Base-by-base conservation (phyloP, 225 moss, liverwort and hornwort species). In the Climacium dendroides region DNA sequence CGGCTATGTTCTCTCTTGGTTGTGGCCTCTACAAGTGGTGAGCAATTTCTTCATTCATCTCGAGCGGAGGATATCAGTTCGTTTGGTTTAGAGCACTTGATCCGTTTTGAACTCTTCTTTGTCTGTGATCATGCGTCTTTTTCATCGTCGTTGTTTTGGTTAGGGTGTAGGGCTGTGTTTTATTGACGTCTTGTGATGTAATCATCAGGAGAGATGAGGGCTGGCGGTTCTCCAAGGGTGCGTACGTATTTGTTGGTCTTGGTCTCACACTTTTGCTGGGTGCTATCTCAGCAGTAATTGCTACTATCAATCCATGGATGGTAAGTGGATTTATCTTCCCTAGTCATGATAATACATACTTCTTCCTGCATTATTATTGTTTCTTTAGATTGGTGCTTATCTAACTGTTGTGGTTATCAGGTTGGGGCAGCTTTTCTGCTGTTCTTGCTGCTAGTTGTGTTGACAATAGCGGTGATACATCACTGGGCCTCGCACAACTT, bases 401-500 rank as follows among this genome's bases (percentile, higher is more conserved):
- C 62, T 30, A 85, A 80, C n/a, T 77, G 35, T 53, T 83, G 48
- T 89, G 86, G 54, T 52, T 78, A 69, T 84, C 95, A 99, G 98
- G 96, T 99, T 90, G 98, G 98, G 85, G 97, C 97, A 76, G 95
- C 97, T 63, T 99, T 97, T 89, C 95, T 99, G 62, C 87, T 99
- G 17, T 95, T 95, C 87, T 89, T 99, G 86, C 91, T 99, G 47
- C 95, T 99, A 85, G 85, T 99, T 85, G 93, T 97, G 59, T 88
- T 97, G 74, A 92, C 96, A 41, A 95, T 99, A 84, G 97, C 92
- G 81, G 98, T 99, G 73, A 95, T 99, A 78, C 98, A 97, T 93
- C 98, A 99, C 81, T 99, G 98, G 98, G 98, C 96, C 37, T 99
- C 97, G 84, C 98, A 99, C 74, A 99, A 99, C 91, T 99, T 99